A percentile compares a stretch with the other conserved stretches of the same genome.
Conservation (phyloP, 805 yeast species). For the Suhomyces emberorum region DNA sequence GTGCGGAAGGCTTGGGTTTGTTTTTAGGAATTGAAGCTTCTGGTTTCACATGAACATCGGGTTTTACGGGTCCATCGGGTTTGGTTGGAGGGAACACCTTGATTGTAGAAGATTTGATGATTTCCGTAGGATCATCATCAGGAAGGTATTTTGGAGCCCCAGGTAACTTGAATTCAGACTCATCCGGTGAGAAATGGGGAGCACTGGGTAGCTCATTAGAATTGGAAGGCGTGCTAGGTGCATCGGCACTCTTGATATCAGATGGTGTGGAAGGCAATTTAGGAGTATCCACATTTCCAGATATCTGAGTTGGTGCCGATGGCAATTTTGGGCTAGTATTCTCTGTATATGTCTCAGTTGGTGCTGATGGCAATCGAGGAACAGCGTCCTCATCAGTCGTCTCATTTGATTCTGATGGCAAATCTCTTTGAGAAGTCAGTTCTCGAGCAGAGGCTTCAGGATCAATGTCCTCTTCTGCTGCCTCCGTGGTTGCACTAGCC, state of each 20-base stretch:
- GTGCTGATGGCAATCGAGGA: neutral
- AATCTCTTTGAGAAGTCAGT: too few relatives aligned
- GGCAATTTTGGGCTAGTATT: neutral
- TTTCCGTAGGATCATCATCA: constrained; percentile 34
- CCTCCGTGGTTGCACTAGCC: neutral
- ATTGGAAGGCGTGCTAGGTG: neutral
- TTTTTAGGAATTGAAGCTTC: neutral
- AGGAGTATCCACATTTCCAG: neutral
- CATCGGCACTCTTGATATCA: neutral
- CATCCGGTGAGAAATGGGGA: constrained; percentile 34
- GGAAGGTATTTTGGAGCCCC: constrained; percentile 44
- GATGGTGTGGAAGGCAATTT: neutral
- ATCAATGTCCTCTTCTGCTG: neutral
- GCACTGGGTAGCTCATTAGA: constrained; percentile 31
- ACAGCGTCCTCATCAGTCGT: neutral
- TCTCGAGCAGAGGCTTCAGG: neutral
- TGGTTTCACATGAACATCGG: neutral
- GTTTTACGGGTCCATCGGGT: neutral
- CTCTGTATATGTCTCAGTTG: neutral
- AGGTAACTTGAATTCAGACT: constrained; percentile 28
- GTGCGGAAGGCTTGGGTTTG: neutral
- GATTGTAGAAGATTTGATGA: constrained; percentile 37
- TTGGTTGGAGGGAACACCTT: constrained; percentile 29
- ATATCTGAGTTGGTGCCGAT: neutral
- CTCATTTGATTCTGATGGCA: neutral